A percentile compares a stretch with the other conserved stretches of the same genome.
These are phyloP conservation scores for Fusarium pseudograminearum DNA, from an alignment of 2,329 filamentous ascomycete species.

Conservation along the genomic window DNA sequence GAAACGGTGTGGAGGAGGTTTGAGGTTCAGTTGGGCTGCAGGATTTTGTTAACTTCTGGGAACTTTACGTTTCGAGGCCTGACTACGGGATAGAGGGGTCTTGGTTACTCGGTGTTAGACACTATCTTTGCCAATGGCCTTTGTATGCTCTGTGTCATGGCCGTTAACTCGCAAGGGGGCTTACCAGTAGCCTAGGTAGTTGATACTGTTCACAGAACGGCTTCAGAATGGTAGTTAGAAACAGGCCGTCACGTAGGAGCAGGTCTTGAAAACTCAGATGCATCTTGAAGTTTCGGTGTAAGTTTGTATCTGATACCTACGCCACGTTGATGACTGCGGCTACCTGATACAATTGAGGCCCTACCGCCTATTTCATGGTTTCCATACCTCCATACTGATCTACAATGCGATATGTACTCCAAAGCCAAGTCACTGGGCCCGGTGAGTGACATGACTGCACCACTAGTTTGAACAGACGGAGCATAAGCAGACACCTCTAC, in stretches of 20 bases:
- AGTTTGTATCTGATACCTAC: not conserved
- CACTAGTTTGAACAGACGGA: too few species aligned
- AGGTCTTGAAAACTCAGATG: not conserved
- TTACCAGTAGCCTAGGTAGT: not conserved
- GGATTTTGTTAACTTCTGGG: not conserved
- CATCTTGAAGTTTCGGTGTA: not conserved
- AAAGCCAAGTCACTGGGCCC: too few species aligned
- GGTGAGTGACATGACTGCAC: too few species aligned
- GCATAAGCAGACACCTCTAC: too few species aligned
- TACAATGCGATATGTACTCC: too few species aligned
- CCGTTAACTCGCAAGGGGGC: not conserved
- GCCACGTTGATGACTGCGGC: too few species aligned
- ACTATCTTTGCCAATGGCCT: not conserved
- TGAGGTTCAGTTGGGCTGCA: not conserved
- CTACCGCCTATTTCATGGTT: too few species aligned
- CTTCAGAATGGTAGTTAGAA: too few species aligned
- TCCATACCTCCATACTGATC: too few species aligned
- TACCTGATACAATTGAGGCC: not conserved
- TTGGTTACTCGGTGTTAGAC: not conserved
- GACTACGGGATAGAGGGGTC: not conserved
- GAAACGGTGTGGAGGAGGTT: not conserved
- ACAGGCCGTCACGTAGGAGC: not conserved
- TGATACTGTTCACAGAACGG: too few species aligned
- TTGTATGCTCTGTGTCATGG: not conserved
- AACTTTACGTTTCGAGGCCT: not conserved